Percentiles rank a stretch among this genome's conserved stretches.
phyloP scores from a whole-genome alignment of 805 yeast species.

The Lachancea sp. region DNA sequence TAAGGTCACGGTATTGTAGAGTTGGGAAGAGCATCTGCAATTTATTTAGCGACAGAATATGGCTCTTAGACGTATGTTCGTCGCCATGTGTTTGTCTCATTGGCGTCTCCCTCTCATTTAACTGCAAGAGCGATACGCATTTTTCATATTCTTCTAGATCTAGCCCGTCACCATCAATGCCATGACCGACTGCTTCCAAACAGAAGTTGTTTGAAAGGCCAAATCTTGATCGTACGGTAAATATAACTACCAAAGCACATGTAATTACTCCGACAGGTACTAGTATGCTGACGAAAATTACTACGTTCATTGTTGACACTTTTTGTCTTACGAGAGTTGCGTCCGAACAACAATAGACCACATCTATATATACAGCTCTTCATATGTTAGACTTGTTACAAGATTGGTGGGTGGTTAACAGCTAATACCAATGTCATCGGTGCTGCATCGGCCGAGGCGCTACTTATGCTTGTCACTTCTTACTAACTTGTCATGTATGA shows the following conservation, averaged over 20 bases:
- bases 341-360: no score
- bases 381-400: no score
- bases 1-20: neutral
- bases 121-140: neutral
- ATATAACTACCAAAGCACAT: neutral
- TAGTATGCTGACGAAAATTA: neutral
- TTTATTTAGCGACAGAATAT: neutral
- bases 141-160: neutral
- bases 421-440: no score
- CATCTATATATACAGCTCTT: no score
- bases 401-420: no score
- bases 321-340: neutral
- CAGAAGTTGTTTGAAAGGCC: neutral
- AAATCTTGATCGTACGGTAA: neutral
- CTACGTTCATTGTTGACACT: neutral
- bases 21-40: slow-evolving; percentile 1
- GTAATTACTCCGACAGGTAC: neutral
- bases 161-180: neutral
- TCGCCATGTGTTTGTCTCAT: neutral
- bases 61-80: neutral
- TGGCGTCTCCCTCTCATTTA: neutral
- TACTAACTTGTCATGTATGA: no score
- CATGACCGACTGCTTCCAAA: neutral
- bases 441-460: no score
- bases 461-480: no score